These are phyloP conservation scores for Brasenia schreberi DNA, from an alignment of 164 flowering plant species.

Conservation along the genomic window DNA sequence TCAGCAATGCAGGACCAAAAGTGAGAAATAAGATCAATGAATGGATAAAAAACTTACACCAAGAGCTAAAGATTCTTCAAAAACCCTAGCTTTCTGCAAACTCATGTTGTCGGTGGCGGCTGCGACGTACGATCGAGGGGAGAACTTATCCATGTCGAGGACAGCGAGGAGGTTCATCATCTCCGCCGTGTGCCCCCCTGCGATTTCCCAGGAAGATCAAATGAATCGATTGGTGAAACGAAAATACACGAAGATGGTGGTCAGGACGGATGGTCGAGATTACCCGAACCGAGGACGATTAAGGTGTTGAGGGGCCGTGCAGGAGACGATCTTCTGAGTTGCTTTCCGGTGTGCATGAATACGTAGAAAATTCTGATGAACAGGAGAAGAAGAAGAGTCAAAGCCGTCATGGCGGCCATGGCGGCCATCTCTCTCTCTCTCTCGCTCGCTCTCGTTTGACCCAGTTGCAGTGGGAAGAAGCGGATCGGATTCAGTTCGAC, in stretches of 20 bases:
- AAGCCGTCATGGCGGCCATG: slow-evolving; percentile 2
- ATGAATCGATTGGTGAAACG: neutral
- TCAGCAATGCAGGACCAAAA: too few relatives aligned
- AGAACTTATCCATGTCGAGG: slow-evolving; percentile 49
- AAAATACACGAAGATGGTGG: neutral
- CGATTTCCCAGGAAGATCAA: slow-evolving; percentile 4
- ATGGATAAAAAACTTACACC: slow-evolving; percentile 19
- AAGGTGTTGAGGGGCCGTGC: slow-evolving; percentile 38
- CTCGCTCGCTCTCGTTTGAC: slow-evolving; percentile 2
- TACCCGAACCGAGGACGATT: slow-evolving; percentile 78
- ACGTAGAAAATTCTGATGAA: slow-evolving; percentile 37
- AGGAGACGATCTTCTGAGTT: slow-evolving; percentile 10
- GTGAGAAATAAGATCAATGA: too few relatives aligned
- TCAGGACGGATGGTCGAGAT: neutral
- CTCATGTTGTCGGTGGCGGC: slow-evolving; percentile 93
- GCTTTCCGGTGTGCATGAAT: slow-evolving; percentile 28
- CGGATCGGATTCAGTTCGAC: neutral
- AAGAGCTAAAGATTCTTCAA: slow-evolving; percentile 41
- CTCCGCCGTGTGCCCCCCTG: slow-evolving; percentile 98
- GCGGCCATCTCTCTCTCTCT: neutral
- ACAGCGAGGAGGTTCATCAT: slow-evolving; percentile 70
- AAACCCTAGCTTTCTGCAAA: slow-evolving; percentile 68
- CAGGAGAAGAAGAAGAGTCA: slow-evolving; percentile 12
- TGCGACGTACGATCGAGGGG: slow-evolving; percentile 64
- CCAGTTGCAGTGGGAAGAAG: neutral